A percentile compares a stretch with the other conserved stretches of the same genome.
phyloP scores from a whole-genome alignment of 2,329 filamentous ascomycete genomes.

The Trichoderma sp. region DNA sequence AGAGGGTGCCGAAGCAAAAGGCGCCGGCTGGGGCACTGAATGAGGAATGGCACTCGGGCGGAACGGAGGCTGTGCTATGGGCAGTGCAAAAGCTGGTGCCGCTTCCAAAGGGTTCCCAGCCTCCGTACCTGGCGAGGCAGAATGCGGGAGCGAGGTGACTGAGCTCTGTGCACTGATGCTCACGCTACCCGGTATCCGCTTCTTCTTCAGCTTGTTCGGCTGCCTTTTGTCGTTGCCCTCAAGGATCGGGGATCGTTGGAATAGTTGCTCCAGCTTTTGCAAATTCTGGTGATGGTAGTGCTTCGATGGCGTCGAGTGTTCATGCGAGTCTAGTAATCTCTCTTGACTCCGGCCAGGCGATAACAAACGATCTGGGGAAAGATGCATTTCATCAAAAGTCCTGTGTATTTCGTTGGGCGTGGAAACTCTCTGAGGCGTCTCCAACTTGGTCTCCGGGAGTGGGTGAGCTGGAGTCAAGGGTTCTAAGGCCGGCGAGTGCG shows the following conservation, averaged over 20 bases:
- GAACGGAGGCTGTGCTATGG: slow-evolving; percentile 21
- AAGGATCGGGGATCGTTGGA: slow-evolving; percentile 63
- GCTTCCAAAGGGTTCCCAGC: slow-evolving; percentile 45
- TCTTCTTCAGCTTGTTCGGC: slow-evolving; percentile 91
- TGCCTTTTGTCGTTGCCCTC: slow-evolving; percentile 62
- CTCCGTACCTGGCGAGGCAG: slow-evolving; percentile 47
- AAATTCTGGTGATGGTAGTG: slow-evolving; percentile 61
- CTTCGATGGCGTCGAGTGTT: slow-evolving; percentile 53
- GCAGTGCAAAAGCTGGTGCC: neutral
- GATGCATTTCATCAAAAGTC: slow-evolving; percentile 27
- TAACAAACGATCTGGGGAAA: slow-evolving; percentile 30
- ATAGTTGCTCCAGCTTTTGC: slow-evolving; percentile 64
- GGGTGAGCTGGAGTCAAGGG: slow-evolving; percentile 37
- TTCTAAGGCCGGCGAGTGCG: slow-evolving; percentile 36
- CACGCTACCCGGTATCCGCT: slow-evolving; percentile 68
- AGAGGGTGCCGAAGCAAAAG: slow-evolving; percentile 10
- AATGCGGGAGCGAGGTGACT: slow-evolving; percentile 63
- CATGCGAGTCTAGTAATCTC: slow-evolving; percentile 43
- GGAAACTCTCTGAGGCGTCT: slow-evolving; percentile 22
- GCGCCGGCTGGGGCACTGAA: slow-evolving; percentile 9
- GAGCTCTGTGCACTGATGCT: slow-evolving; percentile 92
- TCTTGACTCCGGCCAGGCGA: slow-evolving; percentile 48
- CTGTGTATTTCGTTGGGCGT: slow-evolving; percentile 32
- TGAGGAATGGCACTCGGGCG: slow-evolving; percentile 20
- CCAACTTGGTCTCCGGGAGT: slow-evolving; percentile 4